A percentile compares a stretch with the other conserved stretches of the same genome.
Conservation (phyloP, 2,329 filamentous ascomycete genomes). For the Epicoccum sorghinum region DNA sequence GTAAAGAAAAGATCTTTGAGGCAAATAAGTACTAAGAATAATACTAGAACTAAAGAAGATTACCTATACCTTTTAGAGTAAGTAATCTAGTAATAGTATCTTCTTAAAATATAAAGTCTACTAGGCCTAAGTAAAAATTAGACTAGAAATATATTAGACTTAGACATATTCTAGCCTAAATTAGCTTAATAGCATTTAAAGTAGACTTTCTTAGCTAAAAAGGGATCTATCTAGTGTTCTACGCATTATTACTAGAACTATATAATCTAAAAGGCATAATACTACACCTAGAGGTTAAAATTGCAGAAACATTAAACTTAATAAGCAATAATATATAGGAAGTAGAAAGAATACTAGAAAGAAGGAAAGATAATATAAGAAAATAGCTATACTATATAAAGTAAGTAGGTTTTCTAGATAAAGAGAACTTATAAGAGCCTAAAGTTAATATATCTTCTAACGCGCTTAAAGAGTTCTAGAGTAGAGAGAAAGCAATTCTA, state of each 20-base stretch:
- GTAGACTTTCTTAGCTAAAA: neutral
- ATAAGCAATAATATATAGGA: neutral
- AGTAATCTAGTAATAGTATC: neutral
- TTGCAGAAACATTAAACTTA: neutral
- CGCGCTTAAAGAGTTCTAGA: neutral
- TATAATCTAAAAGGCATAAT: neutral
- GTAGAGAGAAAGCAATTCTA: neutral
- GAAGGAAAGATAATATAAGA: neutral
- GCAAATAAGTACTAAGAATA: neutral
- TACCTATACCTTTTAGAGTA: neutral
- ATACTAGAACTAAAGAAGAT: neutral
- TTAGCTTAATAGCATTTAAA: neutral
- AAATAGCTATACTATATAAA: neutral
- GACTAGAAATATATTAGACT: neutral
- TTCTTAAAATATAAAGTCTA: neutral
- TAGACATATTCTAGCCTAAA: neutral
- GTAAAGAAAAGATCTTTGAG: neutral
- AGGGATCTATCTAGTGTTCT: neutral
- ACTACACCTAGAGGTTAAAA: neutral
- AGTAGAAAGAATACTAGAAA: neutral
- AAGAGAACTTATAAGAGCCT: neutral
- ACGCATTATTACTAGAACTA: neutral
- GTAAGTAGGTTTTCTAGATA: neutral
- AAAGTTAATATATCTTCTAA: neutral
- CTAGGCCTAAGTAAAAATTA: neutral